These are phyloP conservation scores for Candida dajiaensis DNA, from an alignment of 805 yeast genomes.

Conservation along the genomic window DNA sequence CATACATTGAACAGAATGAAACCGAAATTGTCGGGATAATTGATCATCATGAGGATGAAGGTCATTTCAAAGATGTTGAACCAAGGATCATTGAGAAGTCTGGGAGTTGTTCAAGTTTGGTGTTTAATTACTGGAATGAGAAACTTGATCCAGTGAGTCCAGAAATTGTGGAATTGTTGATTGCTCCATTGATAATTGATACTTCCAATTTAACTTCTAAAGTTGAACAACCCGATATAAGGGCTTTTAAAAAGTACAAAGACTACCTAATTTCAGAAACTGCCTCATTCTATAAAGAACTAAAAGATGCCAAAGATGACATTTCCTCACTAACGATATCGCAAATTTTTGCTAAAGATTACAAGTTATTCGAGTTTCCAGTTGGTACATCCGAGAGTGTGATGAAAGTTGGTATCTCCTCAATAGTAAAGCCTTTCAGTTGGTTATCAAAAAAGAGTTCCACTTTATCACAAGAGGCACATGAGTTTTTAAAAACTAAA, in stretches of 20 bases:
- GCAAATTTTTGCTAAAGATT: conserved; percentile 77
- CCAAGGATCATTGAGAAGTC: conserved; percentile 58
- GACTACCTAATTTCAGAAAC: not conserved
- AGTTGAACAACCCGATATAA: conserved; percentile 54
- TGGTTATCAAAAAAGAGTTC: conserved; percentile 28
- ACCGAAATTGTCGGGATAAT: conserved; percentile 50
- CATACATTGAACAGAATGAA: conserved; percentile 7
- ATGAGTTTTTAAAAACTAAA: conserved; percentile 24
- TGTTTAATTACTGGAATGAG: conserved; percentile 55
- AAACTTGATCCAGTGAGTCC: conserved; percentile 9
- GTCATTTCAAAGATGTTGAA: conserved; percentile 36
- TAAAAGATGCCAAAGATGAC: conserved; percentile 52
- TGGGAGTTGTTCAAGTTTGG: conserved; percentile 80
- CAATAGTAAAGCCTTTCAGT: conserved; percentile 57
- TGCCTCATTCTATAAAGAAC: conserved; percentile 23
- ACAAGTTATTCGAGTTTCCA: conserved; percentile 56
- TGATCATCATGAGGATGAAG: conserved; percentile 85
- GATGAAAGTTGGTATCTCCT: conserved; percentile 63
- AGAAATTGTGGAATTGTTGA: conserved; percentile 31
- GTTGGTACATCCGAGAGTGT: conserved; percentile 24
- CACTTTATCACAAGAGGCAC: conserved; percentile 23
- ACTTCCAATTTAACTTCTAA: conserved; percentile 62
- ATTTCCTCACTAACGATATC: conserved; percentile 50
- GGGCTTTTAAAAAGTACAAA: conserved; percentile 36
- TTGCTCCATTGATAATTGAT: conserved; percentile 72